phyloP scores from a whole-genome alignment of 108 stramenopile species.

The Stephanodiscus triporus region DNA sequence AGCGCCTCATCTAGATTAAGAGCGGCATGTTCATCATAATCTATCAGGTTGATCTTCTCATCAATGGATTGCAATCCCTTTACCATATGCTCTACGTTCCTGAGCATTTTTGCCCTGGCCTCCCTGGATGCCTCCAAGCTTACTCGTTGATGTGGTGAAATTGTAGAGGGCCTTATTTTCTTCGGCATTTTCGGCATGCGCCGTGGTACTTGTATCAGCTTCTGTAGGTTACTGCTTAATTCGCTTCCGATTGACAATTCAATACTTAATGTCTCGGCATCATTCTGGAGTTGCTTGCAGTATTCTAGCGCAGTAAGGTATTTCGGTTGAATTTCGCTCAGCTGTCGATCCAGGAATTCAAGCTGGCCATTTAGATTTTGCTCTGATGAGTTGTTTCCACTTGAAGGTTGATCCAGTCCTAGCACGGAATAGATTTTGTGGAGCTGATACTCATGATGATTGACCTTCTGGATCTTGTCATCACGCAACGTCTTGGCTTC shows the following conservation, averaged over 20 bases:
- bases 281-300: slow-evolving; percentile 41
- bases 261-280: slow-evolving; percentile 19
- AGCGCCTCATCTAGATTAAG: neutral
- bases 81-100: slow-evolving; percentile 41
- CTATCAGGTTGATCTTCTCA: neutral
- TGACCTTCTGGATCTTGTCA: slow-evolving; percentile 41
- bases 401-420: slow-evolving; percentile 14
- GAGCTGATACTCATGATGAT: slow-evolving; percentile 23
- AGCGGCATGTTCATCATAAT: neutral
- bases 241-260: slow-evolving; percentile 15
- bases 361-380: slow-evolving; percentile 40
- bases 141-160: slow-evolving; percentile 22
- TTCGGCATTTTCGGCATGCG: slow-evolving; percentile 9
- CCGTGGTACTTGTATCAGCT: slow-evolving; percentile 9
- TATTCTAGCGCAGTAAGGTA: slow-evolving; percentile 46
- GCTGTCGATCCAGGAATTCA: slow-evolving; percentile 29
- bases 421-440: slow-evolving; percentile 49
- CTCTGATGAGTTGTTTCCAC: neutral
- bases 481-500: slow-evolving; percentile 56
- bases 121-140: slow-evolving; percentile 31
- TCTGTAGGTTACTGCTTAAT: slow-evolving; percentile 32
- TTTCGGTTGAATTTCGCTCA: slow-evolving; percentile 36
- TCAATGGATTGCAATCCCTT: slow-evolving; percentile 32
- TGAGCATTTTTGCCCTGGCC: slow-evolving; percentile 35
- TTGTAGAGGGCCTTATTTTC: neutral